These are phyloP conservation scores for Cytospora mali DNA, from an alignment of 2,329 filamentous ascomycete genomes.

Conservation along the genomic window DNA sequence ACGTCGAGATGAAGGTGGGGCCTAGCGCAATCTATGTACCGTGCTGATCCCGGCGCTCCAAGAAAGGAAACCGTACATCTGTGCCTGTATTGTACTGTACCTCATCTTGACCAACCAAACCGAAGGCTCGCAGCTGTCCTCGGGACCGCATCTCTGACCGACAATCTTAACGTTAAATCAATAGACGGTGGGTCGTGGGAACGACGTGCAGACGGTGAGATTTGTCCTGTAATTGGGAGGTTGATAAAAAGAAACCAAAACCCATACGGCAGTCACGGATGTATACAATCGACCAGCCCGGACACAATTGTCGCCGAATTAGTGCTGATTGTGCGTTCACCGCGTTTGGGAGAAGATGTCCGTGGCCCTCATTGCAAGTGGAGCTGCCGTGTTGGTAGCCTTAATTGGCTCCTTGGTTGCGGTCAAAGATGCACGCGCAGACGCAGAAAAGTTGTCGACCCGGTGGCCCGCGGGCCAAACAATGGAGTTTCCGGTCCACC, in stretches of 20 bases:
- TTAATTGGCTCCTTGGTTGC: constrained; percentile 1
- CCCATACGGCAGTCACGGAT: too few relatives aligned
- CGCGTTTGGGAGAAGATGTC: background rate
- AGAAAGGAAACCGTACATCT: background rate
- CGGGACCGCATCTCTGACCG: background rate
- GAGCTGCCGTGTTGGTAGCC: background rate
- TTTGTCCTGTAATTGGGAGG: background rate
- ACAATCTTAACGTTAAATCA: background rate
- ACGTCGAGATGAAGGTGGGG: constrained; percentile 1
- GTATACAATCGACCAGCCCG: too few relatives aligned
- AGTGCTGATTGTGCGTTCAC: background rate
- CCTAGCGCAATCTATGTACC: background rate
- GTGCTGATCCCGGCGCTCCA: background rate
- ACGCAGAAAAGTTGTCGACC: background rate
- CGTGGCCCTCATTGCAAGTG: background rate
- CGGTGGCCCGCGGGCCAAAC: constrained; percentile 3
- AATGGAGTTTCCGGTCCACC: constrained; percentile 1
- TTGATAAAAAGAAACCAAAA: background rate
- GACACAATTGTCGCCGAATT: background rate
- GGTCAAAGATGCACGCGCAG: background rate
- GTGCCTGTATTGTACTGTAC: background rate
- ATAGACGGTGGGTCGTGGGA: background rate
- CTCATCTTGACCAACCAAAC: background rate
- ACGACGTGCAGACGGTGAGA: background rate
- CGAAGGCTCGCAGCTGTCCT: background rate